Evolutionary conservation across 2,329 filamentous ascomycete species (phyloP), one percentile per base, ranked within the genome.

Genomic region (Aspergillus terreus): DNA sequence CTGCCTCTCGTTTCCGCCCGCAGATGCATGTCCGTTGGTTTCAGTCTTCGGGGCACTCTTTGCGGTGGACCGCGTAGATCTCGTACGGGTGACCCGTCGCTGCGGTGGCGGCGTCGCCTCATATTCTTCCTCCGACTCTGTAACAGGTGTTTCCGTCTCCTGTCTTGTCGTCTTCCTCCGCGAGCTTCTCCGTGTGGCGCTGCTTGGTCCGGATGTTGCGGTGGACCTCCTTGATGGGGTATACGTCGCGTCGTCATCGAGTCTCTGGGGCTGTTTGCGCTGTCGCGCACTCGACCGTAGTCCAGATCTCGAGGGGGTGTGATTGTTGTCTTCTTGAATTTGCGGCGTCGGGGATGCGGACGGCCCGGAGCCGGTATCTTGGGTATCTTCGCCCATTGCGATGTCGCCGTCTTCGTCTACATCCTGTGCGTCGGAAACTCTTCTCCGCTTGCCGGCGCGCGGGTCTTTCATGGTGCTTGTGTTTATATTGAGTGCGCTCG

Each of bases 391-490:
- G 42, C 55, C 55, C 66, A 69, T 69, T 27, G 55, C 52, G n/a
- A 58, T 52, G 44, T 71, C 68, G 32, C 66, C 67, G 44, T 68
- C 67, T 36, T 54, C 54, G 36, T 69, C 67, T 7, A 60, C 47
- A 9, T 32, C 19, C 4, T 57, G 54, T 17, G 55, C 50, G 38
- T 65, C 60, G 44, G 65, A 71, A 32, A 72, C 63, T 48, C 66
- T 67, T 52, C 70, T 68, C 47, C 69, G 61, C 54, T 73, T 73
- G 21, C 61, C 57, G 17, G 67, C 60, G 30, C 66, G 66, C n/a
- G 64, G 56, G 33, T 70, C 65, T 44, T 59, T 67, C 69, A 71
- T 71, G 36, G 52, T 53, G 44, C 30, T 17, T 43, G 43, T 7
- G 17, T 17, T 6, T n/a, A 12, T 30, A 25, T 33, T 6, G 15